Conservation (phyloP, 345 rosid genomes). For the Raphanus raphanistrum region DNA sequence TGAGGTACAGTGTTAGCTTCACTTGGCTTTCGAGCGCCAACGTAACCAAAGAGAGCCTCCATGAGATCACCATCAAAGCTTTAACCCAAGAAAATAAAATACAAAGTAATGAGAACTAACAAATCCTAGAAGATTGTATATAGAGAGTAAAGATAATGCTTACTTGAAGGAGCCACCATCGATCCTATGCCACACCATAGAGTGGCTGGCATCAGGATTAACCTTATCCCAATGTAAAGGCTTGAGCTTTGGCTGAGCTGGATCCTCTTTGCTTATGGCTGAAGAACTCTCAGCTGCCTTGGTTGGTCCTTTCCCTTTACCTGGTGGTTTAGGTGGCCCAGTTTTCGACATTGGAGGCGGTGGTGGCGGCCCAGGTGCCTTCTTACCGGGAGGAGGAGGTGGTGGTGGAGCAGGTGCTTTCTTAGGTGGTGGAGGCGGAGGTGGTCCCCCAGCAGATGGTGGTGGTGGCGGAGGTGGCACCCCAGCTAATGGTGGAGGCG, state of each 20-base stretch:
- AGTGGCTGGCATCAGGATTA: conserved; percentile 52
- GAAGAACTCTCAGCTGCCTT: conserved; percentile 28
- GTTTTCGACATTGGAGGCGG: conserved; percentile 38
- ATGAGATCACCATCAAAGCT: conserved; percentile 80
- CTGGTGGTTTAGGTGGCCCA: conserved; percentile 46
- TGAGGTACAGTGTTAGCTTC: conserved; percentile 25
- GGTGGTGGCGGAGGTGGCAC: conserved; percentile 23
- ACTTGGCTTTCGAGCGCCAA: conserved; percentile 54
- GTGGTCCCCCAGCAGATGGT: conserved; percentile 26
- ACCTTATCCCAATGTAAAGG: conserved; percentile 93
- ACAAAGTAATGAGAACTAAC: background rate
- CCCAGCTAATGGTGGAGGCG: conserved; percentile 6
- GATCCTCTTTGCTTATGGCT: conserved; percentile 36
- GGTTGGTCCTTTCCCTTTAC: conserved; percentile 40
- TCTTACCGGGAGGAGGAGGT: conserved; percentile 43
- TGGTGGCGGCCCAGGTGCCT: conserved; percentile 41
- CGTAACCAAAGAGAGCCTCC: conserved; percentile 87
- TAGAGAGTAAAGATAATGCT: conserved; percentile 11
- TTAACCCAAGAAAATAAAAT: conserved; percentile 31
- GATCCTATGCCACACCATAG: conserved; percentile 90
- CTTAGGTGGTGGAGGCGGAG: conserved; percentile 43
- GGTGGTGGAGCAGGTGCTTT: conserved; percentile 33
- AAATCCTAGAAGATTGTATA: conserved; percentile 1
- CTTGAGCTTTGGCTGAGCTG: conserved; percentile 58
- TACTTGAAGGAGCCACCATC: conserved; percentile 81